Evolutionary conservation across 2,329 filamentous ascomycete species (phyloP), one percentile per base, ranked within the genome.

Genomic region (Xylaria sp.): DNA sequence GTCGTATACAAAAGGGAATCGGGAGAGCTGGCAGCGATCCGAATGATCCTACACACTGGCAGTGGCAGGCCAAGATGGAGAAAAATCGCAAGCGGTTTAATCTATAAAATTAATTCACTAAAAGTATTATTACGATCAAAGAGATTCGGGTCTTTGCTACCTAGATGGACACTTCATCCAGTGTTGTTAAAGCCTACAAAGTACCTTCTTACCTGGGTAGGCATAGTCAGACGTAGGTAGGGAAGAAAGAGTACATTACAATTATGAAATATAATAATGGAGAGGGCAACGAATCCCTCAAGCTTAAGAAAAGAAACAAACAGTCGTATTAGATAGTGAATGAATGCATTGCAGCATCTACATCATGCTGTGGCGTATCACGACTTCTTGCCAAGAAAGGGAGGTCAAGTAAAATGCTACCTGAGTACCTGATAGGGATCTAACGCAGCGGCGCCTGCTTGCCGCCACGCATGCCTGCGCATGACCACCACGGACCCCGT

Each of bases 31-130:
- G 89, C 21, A 90, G 88, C 74, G 86, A 90, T 69, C 88, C 93
- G 84, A 84, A 89, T 80, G 84, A 91, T 80, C 93, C 93, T 44
- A 88, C 93, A 74, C 93, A 97, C 78, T 98, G 96, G 95, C 89
- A 98, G 79, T 99, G 96, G 96, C 97, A 97, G 83, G 92, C 92
- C 12, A 90, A 90, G 78, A 97, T 72, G 91, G 96, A 99, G 84
- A 98, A 98, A 85, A 86, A 92, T 78, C 87, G 96, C 76, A 98
- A 95, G 74, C 91, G 93, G 79, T 99, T 98, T 84, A 96, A 97
- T 81, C 84, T 99, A 78, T 98, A 86, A 75, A 42, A 18, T 32
- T 47, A 40, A 51, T 16, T 29, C 25, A 18, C n/a, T 13, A 32
- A 18, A 21, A 10, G 27, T 25, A 1, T 18, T 18, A 21, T 50